Conservation (phyloP, 257 asterid species). For the Marsdenia floribunda region DNA sequence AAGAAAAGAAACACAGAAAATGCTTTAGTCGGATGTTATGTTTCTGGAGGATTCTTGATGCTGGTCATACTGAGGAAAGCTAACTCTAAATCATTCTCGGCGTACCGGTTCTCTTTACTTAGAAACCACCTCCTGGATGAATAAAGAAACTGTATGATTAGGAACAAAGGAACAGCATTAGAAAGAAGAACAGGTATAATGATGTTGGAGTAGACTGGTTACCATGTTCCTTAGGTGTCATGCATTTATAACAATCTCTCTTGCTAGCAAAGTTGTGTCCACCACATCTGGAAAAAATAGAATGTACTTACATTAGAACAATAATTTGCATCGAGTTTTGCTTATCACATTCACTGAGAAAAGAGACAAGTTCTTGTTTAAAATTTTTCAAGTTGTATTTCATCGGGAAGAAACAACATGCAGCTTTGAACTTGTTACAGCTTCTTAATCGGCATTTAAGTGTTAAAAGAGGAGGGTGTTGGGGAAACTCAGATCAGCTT, state of each 20-base stretch:
- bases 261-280: constrained; percentile 77
- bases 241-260: constrained; percentile 67
- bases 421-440: not conserved
- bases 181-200: not conserved
- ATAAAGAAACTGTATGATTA: not conserved
- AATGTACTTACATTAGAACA: not conserved
- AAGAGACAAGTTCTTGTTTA: not conserved
- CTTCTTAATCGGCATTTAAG: not conserved
- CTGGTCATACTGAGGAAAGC: not conserved
- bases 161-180: not conserved
- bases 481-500: not conserved
- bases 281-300: constrained; percentile 40
- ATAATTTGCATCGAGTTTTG: not conserved
- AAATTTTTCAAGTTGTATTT: not conserved
- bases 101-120: constrained; percentile 4
- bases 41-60: constrained; percentile 7
- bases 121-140: constrained; percentile 13
- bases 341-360: not conserved
- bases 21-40: not conserved
- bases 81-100: not conserved
- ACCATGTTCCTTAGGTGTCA: constrained; percentile 54
- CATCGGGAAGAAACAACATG: not conserved
- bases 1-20: constrained; percentile 2
- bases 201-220: constrained; percentile 10
- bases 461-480: not conserved